Evolutionary conservation across 75 land plant species (phyloP), one percentile per base, ranked within the genome.

Genomic region (Pseudotsuga menziesii): DNA sequence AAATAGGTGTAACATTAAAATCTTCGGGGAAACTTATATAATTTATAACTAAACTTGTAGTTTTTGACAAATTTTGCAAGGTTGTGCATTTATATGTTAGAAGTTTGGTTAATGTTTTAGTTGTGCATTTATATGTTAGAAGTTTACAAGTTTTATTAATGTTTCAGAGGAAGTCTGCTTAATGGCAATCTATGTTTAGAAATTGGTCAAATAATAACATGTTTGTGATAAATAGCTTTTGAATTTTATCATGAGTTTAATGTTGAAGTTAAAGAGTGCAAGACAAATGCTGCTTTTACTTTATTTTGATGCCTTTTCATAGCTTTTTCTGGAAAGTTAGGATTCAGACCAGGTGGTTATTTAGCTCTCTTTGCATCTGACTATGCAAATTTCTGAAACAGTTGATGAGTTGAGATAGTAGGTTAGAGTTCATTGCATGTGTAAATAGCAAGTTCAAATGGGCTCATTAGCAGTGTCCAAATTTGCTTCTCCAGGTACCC

Each of bases 401-500:
- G 12, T 59, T 77, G 61, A 35, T 13, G 25, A 63, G 19, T 63
- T 25, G 19, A 77, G 19, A 77, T 59, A 17, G 52, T 11, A 69
- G 8, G 52, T 41, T 69, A 32, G 8, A 35, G 9, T 59, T 58
- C 20, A 60, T n/a, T 77, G 14, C 13, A 19, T 15, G 32, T 77
- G 19, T 62, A 16, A 69, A 69, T 41, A 22, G 52, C 14, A 11
- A 39, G 72, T 69, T 20, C 52, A n/a, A 41, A 36, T n/a, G 8
- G 52, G 72, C 41, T 69, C 39, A 64, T 20, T 69, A 20, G 72
- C n/a, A 48, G 52, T 48, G 52, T 48, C 52, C 9, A 8, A 8
- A 48, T 48, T 48, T 48, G 52, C 52, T 48, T 48, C 52, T 8
- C 9, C 87, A 92, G 95, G 91, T 88, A 48, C 89, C 91, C 15